phyloP scores from a whole-genome alignment of 495 filamentous ascomycete genomes.

The Hypoxylon subgilvum region DNA sequence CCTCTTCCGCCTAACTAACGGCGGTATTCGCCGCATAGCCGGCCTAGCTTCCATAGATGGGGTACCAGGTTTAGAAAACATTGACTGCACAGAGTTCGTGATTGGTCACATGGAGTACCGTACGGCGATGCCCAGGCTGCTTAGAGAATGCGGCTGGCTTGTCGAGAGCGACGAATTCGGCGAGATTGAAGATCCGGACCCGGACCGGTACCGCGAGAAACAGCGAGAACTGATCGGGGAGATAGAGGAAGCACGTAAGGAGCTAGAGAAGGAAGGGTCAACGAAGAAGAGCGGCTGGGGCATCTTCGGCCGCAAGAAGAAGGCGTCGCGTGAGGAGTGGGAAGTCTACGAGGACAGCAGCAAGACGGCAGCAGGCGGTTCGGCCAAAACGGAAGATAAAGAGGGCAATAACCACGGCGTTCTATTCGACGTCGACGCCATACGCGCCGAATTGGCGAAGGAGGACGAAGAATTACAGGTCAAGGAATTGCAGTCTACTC shows the following conservation, averaged over 20 bases:
- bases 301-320: conserved; percentile 80
- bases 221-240: conserved; percentile 95
- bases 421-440: conserved; percentile 95
- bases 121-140: conserved; percentile 82
- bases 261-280: conserved; percentile 70
- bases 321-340: conserved; percentile 84
- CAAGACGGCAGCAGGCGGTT: conserved; percentile 34
- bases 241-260: conserved; percentile 90
- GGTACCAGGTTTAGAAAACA: conserved; percentile 83
- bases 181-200: conserved; percentile 97
- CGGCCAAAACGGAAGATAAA: conserved; percentile 48
- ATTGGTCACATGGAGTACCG: conserved; percentile 98
- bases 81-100: conserved; percentile 84
- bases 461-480: conserved; percentile 68
- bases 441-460: conserved; percentile 83
- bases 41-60: conserved; percentile 83
- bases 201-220: conserved; percentile 84
- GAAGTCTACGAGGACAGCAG: conserved; percentile 81
- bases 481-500: conserved; percentile 81
- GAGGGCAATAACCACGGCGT: conserved; percentile 63
- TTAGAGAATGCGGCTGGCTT: conserved; percentile 82
- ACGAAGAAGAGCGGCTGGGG: conserved; percentile 62
- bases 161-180: conserved; percentile 92
- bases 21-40: conserved; percentile 88
- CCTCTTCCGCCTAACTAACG: conserved; percentile 91